Evolutionary conservation across 2,329 filamentous ascomycete genomes (phyloP), one percentile per base, ranked within the genome.

Genomic region (Aspergillus luchuensis): DNA sequence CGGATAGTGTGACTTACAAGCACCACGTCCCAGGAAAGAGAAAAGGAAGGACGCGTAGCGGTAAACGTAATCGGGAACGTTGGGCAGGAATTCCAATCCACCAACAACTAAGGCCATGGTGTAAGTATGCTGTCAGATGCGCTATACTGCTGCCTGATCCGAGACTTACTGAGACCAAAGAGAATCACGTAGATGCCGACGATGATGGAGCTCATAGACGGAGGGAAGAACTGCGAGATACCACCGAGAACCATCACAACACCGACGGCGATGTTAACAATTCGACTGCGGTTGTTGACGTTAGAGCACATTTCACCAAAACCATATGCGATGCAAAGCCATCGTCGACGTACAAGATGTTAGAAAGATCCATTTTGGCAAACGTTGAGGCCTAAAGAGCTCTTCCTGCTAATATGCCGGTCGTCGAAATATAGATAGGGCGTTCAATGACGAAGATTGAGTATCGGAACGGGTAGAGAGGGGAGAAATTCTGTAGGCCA

Each of bases 31-130:
- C 69, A 98, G 81, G 84, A 99, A 98, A 60, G 91, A 96, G 84
- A 98, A 98, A 79, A 98, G 89, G 84, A 99, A 99, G 10, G 92
- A 96, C 57, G 92, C 94, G 82, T 98, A 97, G 80, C 92, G 89
- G 60, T 92, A 90, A 57, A 97, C 85, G 76, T 97, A 93, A 61
- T 93, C 91, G 54, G 95, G 94, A 70, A 97, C 94, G 79, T 97
- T 76, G 52, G 79, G 79, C 41, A 81, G 90, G 82, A 98, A 96
- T 80, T 99, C 95, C 69, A 92, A 85, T 52, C 90, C 84, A 49
- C 83, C 89, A 66, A 91, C 89, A 67, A 85, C 88, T 90, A 56
- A 19, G 64, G 33, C 38, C 8, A 61, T 41, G 55, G 53, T 30
- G 66, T 76, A 59, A 75, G 67, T 58, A 61, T 49, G 13, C 17